Percentiles rank a stretch among this genome's conserved stretches.
Evolutionary conservation across 345 rosid genomes (phyloP).

Genomic region (Lepidium africanum): DNA sequence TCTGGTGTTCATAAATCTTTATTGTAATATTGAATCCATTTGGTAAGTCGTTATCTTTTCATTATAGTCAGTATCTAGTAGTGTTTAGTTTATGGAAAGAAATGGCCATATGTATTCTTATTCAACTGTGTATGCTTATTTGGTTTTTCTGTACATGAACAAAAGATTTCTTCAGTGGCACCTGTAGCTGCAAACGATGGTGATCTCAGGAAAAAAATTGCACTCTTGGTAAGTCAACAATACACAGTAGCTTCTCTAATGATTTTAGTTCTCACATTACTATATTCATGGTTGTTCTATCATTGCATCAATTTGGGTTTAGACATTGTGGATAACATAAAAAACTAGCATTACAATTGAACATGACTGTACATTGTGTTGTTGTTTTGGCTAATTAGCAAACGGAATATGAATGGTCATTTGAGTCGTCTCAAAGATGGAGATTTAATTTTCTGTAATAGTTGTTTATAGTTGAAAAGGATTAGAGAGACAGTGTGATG

Average conservation of each 20-base stretch:
- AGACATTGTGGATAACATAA: background rate
- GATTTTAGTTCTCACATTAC: background rate
- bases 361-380: background rate
- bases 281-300: background rate
- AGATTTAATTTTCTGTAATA: background rate
- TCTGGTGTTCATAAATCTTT: background rate
- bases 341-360: background rate
- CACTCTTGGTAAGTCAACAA: slow-evolving; percentile 23
- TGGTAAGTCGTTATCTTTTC: background rate
- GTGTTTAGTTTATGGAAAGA: background rate
- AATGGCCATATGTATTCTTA: background rate
- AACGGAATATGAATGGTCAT: background rate
- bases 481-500: background rate
- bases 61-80: background rate
- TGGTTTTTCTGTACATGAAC: background rate
- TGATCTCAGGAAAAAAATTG: slow-evolving; percentile 12
- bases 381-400: background rate
- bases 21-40: background rate
- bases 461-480: background rate
- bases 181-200: background rate
- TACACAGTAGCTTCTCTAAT: background rate
- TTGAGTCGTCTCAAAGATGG: background rate
- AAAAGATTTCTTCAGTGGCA: slow-evolving; percentile 4
- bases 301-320: slow-evolving; percentile 4
- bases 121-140: background rate